Evolutionary conservation across 805 yeast species (phyloP), one percentile per base, ranked within the genome.

Genomic region (Candida multigemmis): DNA sequence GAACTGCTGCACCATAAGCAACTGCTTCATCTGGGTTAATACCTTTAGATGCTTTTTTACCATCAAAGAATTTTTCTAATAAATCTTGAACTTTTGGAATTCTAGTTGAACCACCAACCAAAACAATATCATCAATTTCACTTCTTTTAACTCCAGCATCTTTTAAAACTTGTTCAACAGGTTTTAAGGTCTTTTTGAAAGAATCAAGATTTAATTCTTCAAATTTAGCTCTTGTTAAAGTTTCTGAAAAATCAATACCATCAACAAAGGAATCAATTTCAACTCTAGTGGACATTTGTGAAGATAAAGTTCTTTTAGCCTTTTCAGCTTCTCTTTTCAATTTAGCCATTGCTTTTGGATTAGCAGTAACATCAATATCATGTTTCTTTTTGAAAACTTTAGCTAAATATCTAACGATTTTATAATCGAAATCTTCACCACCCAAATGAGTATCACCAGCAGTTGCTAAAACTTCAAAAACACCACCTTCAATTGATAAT

Each of bases 1-100:
- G 96, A 52, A 87, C 96, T 54, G 97, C 96, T 54, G 97, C 97
- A 55, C 68, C 68, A 48, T 60, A 62, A 21, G 68, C 68, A 40
- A 62, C 68, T 40, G 68, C 68, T 52, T 62, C 68, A 45, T 62
- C 68, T 12, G 68, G 68, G 52, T 62, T 62, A 38, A 62, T 61
- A 47, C 67, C 65, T 51, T 60, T 60, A 34, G 65, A 58, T 23
- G 64, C 65, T 46, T 60, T 60, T 55, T 62, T 62, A 42, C 68
- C 68, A 53, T 85, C 94, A 41, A 62, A 62, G 57, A 48, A 61
- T 36, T 54, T 49, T 40, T 61, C 65, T 30, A 62, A 59, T 43
- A 62, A 56, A 50, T 61, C 64, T 48, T 60, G 67, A 29, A 62
- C 68, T 54, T 62, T 62, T 40, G 68, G 68, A 44, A 62, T 62